Evolutionary conservation across 1,139 yeast species (phyloP).

Genomic region (Candida glucosophila): DNA sequence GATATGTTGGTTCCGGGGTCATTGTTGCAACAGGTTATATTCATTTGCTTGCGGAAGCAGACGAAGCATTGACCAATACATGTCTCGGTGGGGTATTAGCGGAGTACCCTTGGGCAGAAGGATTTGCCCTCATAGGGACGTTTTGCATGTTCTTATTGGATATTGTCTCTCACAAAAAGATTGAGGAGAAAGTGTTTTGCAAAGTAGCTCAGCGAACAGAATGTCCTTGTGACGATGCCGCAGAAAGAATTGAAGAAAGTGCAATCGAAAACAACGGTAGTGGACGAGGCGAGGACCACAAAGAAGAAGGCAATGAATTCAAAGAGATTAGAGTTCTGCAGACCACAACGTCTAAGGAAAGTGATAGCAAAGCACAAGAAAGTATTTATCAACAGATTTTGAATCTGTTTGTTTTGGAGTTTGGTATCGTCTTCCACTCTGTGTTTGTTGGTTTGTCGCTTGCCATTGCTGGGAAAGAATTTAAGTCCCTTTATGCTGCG

Average conservation of each 20-base stretch:
- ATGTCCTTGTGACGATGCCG: no score
- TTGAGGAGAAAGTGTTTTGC: constrained; percentile 1
- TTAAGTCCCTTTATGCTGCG: constrained; percentile 67
- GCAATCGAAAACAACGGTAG: constrained; percentile 11
- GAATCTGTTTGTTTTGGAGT: constrained; percentile 51
- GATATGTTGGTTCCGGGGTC: constrained; percentile 10
- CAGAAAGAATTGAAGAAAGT: neutral
- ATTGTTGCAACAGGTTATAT: constrained; percentile 9
- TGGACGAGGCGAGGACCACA: constrained; percentile 6
- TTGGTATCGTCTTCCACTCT: constrained; percentile 77
- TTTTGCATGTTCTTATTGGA: constrained; percentile 15
- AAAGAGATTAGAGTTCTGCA: constrained; percentile 12
- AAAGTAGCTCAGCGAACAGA: no score
- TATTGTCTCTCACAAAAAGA: constrained; percentile 3
- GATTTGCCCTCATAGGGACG: constrained; percentile 30
- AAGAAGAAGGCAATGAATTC: constrained; percentile 5
- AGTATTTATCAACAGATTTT: constrained; percentile 9
- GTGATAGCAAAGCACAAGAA: no score
- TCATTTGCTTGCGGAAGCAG: constrained; percentile 8
- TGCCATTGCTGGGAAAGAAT: constrained; percentile 67
- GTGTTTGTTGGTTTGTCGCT: constrained; percentile 69
- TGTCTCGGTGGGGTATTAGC: constrained; percentile 28
- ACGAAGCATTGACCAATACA: constrained; percentile 16
- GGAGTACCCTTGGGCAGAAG: constrained; percentile 35
- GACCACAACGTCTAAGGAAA: no score